Conservation (phyloP, 2,329 filamentous ascomycete species). For the Grosmannia clavigera region DNA sequence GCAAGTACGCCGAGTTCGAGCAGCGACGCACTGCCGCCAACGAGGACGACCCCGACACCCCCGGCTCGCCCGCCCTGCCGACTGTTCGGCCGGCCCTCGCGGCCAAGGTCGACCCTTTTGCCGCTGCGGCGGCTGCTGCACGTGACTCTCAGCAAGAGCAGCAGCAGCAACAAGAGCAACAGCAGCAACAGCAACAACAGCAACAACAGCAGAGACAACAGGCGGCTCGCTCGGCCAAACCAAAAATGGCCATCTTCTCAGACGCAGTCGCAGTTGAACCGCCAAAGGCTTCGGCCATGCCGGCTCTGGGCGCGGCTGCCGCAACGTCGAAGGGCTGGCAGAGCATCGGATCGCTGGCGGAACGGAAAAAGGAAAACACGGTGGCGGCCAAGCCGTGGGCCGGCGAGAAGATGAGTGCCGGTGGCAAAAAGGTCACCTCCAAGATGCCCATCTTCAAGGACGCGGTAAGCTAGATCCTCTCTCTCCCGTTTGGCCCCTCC, state of each 20-base stretch:
- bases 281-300: conserved; percentile 42
- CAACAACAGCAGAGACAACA: conserved; percentile 22
- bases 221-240: conserved; percentile 44
- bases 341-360: conserved; percentile 71
- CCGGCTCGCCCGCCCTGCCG: conserved; percentile 78
- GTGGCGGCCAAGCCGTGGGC: conserved; percentile 81
- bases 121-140: conserved; percentile 31
- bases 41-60: conserved; percentile 42
- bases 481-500: not conserved
- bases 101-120: conserved; percentile 76
- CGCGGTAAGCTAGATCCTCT: conserved; percentile 55
- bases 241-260: conserved; percentile 85
- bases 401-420: conserved; percentile 79
- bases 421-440: conserved; percentile 64
- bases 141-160: conserved; percentile 50
- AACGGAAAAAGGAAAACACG: conserved; percentile 88
- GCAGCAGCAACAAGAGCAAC: conserved; percentile 6
- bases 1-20: conserved; percentile 91
- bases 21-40: conserved; percentile 51
- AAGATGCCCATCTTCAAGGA: conserved; percentile 96
- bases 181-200: conserved; percentile 6
- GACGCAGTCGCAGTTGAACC: conserved; percentile 47
- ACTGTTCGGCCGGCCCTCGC: conserved; percentile 71
- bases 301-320: conserved; percentile 31
- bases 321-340: conserved; percentile 74